Conservation (phyloP, 2,329 filamentous ascomycete species). For the Colletotrichum lupini region DNA sequence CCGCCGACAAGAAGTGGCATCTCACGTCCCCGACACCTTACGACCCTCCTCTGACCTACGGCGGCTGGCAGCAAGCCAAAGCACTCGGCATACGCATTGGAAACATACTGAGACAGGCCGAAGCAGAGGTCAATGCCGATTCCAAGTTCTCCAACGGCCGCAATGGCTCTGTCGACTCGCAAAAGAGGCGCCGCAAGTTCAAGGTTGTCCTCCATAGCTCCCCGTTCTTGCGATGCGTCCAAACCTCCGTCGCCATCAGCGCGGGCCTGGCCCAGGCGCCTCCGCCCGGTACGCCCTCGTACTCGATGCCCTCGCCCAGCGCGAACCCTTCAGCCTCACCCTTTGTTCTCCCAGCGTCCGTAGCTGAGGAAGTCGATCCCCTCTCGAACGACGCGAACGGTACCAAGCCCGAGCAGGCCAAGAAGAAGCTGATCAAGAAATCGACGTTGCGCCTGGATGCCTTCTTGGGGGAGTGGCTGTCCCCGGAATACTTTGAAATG, state of each 20-base stretch:
- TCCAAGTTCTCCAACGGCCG: slow-evolving; percentile 35
- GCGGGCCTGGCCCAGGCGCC: slow-evolving; percentile 80
- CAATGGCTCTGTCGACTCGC: slow-evolving; percentile 38
- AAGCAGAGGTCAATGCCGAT: slow-evolving; percentile 52
- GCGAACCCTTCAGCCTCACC: slow-evolving; percentile 26
- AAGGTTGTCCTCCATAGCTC: slow-evolving; percentile 90
- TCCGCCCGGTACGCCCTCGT: slow-evolving; percentile 42
- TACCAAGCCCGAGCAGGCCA: slow-evolving; percentile 15
- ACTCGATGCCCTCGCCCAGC: slow-evolving; percentile 47
- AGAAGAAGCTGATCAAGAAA: slow-evolving; percentile 58
- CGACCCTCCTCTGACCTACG: slow-evolving; percentile 94
- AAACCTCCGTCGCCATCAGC: slow-evolving; percentile 89
- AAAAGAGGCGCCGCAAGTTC: slow-evolving; percentile 68
- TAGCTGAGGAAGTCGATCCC: slow-evolving; percentile 21
- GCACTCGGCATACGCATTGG: slow-evolving; percentile 86
- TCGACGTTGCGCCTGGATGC: slow-evolving; percentile 84
- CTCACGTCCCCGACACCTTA: slow-evolving; percentile 93
- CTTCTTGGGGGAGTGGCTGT: slow-evolving; percentile 95
- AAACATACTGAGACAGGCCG: slow-evolving; percentile 70
- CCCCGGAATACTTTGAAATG: slow-evolving; percentile 90
- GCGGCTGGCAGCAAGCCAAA: slow-evolving; percentile 89
- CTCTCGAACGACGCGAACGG: slow-evolving; percentile 32
- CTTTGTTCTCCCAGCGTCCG: slow-evolving; percentile 26
- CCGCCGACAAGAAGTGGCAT: slow-evolving; percentile 95
- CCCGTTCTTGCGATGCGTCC: slow-evolving; percentile 92